A percentile compares a stretch with the other conserved stretches of the same genome.
phyloP scores from a whole-genome alignment of 1,284 basidiomycete genomes.

The Phenoliferia sp. region DNA sequence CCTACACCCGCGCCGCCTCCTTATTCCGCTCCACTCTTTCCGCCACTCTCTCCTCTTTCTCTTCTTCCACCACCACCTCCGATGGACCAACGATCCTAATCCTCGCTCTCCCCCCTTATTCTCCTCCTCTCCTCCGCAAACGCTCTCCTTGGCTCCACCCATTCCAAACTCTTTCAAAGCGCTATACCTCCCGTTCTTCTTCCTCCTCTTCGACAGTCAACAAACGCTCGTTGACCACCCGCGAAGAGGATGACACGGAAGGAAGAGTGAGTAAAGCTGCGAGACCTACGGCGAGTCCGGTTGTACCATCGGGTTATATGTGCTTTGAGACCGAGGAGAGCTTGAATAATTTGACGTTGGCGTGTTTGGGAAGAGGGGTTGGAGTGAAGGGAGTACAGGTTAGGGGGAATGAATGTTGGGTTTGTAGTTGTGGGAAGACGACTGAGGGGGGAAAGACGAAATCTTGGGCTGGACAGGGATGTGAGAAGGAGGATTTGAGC shows the following conservation, averaged over 20 bases:
- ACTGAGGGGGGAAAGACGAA: slow-evolving; percentile 6
- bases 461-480: slow-evolving; percentile 28
- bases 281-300: slow-evolving; percentile 5
- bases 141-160: slow-evolving; percentile 15
- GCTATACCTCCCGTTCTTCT: background rate
- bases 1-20: slow-evolving; percentile 6
- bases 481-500: slow-evolving; percentile 30
- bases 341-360: slow-evolving; percentile 19
- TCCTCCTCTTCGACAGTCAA: slow-evolving; percentile 4
- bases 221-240: background rate
- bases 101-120: slow-evolving; percentile 19
- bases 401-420: slow-evolving; percentile 23
- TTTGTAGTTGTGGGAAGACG: slow-evolving; percentile 24
- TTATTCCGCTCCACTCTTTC: slow-evolving; percentile 14
- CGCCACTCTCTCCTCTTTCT: slow-evolving; percentile 11
- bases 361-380: slow-evolving; percentile 18
- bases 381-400: slow-evolving; percentile 19
- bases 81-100: background rate
- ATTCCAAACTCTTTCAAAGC: slow-evolving; percentile 5
- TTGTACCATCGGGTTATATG: slow-evolving; percentile 20
- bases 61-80: background rate
- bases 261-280: background rate
- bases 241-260: background rate
- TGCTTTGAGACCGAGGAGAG: slow-evolving; percentile 19
- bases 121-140: slow-evolving; percentile 13